Evolutionary conservation across 306 rosid genomes (phyloP).

Genomic region (Malus sieversii): DNA sequence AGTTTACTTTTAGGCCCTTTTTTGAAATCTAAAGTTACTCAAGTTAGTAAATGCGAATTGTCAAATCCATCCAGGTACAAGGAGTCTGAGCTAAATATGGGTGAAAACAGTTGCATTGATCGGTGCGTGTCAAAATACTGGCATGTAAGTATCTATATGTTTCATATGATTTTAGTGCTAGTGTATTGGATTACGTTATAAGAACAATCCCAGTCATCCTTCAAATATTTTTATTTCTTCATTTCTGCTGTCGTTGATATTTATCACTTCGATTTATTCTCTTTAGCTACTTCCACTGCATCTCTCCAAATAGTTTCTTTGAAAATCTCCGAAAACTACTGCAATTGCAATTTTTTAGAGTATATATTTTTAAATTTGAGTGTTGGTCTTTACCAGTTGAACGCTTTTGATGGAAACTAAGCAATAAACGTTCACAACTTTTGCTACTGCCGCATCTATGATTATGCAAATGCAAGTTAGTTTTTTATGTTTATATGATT

Average conservation of each 20-base stretch:
- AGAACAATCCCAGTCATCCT: not conserved
- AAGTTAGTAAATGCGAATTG: not conserved
- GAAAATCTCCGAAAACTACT: not conserved
- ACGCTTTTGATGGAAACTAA: not conserved
- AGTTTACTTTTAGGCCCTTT: not conserved
- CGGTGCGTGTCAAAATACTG: conserved; percentile 98
- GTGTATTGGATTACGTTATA: not conserved
- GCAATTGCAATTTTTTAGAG: not conserved
- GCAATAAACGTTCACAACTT: not conserved
- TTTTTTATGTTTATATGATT: conserved; percentile 4
- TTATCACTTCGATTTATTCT: not conserved
- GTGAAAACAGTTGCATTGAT: conserved; percentile 96
- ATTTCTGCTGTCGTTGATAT: not conserved
- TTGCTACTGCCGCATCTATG: not conserved
- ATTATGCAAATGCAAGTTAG: not conserved
- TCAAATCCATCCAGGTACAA: conserved; percentile 54
- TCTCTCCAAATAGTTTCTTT: not conserved
- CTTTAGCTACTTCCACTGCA: not conserved
- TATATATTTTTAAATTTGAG: too few relatives aligned
- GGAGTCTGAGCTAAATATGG: conserved; percentile 94
- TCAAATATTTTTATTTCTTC: not conserved
- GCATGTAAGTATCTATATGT: conserved; percentile 59
- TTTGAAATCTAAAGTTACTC: not conserved
- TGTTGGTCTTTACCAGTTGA: too few relatives aligned
- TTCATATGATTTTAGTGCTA: not conserved